These are phyloP conservation scores for Raphanus hybrid DNA, from an alignment of 441 rosid genomes.

Conservation along the genomic window DNA sequence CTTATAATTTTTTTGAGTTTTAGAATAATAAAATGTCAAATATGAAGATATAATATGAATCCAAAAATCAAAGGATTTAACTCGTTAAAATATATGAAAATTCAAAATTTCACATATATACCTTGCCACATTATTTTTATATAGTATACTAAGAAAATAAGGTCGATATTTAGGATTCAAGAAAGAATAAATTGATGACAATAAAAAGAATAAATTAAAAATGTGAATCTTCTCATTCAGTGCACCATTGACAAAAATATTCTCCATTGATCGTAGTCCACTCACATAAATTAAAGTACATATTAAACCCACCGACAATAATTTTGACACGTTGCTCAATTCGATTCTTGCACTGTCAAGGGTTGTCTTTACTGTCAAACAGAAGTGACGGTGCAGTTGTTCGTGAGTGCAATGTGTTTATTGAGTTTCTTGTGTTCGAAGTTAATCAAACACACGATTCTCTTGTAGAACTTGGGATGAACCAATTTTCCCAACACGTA, in stretches of 20 bases:
- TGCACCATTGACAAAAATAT: background rate
- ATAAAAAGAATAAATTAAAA: too few relatives aligned
- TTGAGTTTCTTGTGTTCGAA: slow-evolving; percentile 70
- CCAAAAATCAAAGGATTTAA: background rate
- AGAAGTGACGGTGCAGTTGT: slow-evolving; percentile 63
- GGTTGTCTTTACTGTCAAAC: slow-evolving; percentile 35
- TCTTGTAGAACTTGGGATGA: slow-evolving; percentile 77
- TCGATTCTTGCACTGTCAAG: background rate
- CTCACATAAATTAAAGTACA: background rate
- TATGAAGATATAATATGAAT: too few relatives aligned
- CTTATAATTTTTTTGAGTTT: too few relatives aligned
- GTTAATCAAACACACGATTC: slow-evolving; percentile 62
- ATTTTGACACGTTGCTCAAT: background rate
- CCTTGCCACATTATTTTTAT: background rate
- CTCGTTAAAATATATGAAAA: background rate
- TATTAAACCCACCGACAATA: background rate
- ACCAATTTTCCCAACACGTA: slow-evolving; percentile 89
- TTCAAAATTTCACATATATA: too few relatives aligned
- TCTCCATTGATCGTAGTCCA: background rate
- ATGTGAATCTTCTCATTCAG: background rate
- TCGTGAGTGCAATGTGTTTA: slow-evolving; percentile 60
- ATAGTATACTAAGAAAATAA: background rate
- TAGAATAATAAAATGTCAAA: too few relatives aligned
- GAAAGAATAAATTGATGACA: too few relatives aligned
- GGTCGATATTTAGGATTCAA: background rate